Evolutionary conservation across 768 basidiomycete species (phyloP), one percentile per base, ranked within the genome.

Genomic region (Lactarius psammicola): DNA sequence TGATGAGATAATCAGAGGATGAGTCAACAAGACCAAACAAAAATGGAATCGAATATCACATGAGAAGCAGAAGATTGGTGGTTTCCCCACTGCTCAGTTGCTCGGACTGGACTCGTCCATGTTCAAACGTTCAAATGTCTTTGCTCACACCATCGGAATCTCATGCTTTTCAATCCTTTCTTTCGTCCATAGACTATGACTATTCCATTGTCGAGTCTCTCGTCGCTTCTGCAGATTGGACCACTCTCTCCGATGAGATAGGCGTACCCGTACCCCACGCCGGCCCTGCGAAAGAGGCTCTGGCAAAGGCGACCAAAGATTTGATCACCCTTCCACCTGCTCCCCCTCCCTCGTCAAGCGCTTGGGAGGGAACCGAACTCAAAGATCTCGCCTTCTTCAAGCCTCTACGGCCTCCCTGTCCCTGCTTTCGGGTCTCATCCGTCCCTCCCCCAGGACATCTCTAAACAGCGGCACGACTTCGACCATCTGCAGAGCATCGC

Each of bases 241-340:
- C 69, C n/a, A 60, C 67, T 9, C 54, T 71, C 71, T 66, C 69
- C 55, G 80, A 84, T 58, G 81, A 84, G 66, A 76, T 84, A 1
- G 60, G 58, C 30, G 56, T 66, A 70, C 78, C 81, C 40, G 81
- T 82, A 13, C 75, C 81, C 60, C 83, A 78, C 63, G 54, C 69
- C 18, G 59, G 53, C 18, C 68, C 69, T 9, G 85, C 84, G 65
- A 85, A 79, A 64, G 86, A 89, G 61, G 86, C 86, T 2, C 81
- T 94, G 61, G 78, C 87, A 60, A 89, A 88, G 76, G 90, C 90
- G 0, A 93, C 91, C 0, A 91, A 89, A 75, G 89, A 92, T 75
- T 84, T 94, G 53, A 91, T 94, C 86, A 80, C 88, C 4, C 80
- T 92, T 31, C 88, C 88, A 31, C 65, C 33, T 2, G 60, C 63